Conservation (phyloP, 768 basidiomycete species). For the Boletus rubescentipes region DNA sequence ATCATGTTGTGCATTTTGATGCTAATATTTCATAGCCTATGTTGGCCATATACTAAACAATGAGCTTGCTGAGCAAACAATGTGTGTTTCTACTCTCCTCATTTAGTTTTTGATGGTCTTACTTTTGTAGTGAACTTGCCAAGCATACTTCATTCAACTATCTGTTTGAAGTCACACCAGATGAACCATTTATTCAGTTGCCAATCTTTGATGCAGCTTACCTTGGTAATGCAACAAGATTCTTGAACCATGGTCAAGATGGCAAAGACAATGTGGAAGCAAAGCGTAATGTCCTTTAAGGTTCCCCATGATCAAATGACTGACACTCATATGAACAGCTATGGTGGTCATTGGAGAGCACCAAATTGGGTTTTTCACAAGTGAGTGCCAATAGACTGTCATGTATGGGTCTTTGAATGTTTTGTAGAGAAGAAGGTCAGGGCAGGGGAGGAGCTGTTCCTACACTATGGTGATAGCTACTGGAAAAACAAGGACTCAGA, state of each 20-base stretch:
- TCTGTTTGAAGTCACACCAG: slow-evolving; percentile 27
- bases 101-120: background rate
- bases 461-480: slow-evolving; percentile 34
- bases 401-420: background rate
- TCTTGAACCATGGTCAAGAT: slow-evolving; percentile 37
- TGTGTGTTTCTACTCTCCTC: background rate
- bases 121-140: slow-evolving; percentile 9
- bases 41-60: slow-evolving; percentile 28
- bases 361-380: slow-evolving; percentile 37
- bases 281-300: slow-evolving; percentile 21
- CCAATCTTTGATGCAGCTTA: slow-evolving; percentile 38
- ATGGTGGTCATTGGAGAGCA: slow-evolving; percentile 34
- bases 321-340: slow-evolving; percentile 14
- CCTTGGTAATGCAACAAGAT: slow-evolving; percentile 46
- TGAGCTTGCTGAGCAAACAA: slow-evolving; percentile 14
- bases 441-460: slow-evolving; percentile 34
- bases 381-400: slow-evolving; percentile 24
- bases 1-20: background rate
- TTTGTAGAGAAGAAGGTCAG: slow-evolving; percentile 26
- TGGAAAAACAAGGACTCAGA: slow-evolving; percentile 15
- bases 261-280: slow-evolving; percentile 22
- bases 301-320: background rate
- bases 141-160: slow-evolving; percentile 33
- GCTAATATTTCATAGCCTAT: slow-evolving; percentile 36
- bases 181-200: accelerated